Evolutionary conservation across 768 basidiomycete species (phyloP), one percentile per base, ranked within the genome.

Genomic region (Collybiopsis confluens): DNA sequence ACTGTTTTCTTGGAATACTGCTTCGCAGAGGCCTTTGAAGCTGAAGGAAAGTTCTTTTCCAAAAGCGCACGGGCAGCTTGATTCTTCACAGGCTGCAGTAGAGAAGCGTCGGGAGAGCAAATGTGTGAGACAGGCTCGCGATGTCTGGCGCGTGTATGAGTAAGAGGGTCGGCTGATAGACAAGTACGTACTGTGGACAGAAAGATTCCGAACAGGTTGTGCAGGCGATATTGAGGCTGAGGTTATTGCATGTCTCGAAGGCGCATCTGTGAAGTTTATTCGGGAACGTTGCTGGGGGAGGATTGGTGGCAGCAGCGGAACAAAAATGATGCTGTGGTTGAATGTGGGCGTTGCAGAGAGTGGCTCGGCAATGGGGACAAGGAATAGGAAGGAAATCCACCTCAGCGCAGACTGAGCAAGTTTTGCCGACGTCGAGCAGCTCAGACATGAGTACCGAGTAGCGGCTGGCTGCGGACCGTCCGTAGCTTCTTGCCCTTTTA

Each of bases 361-460:
- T 65, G 33, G 64, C 64, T 42, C 72, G 62, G 69, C 91, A 92
- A 26, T 4, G 18, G 27, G 61, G 61, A 63, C 91, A 93, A 46
- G 68, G 66, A 55, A 89, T 83, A n/a, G 91, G 91, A 0, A 93
- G 76, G 56, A 92, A 87, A 69, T 92, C 90, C 59, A 85, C 70
- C 33, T 73, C 58, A 50, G 77, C 74, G 73, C 90, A 92, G 15
- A 75, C 57, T n/a, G 84, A 70, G 64, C 90, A 93, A 58, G 80
- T 83, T 42, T 76, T 71, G 52, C 90, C 90, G 56, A 90, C 70
- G 21, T 73, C 67, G 36, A 78, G 68, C 47, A 86, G 60, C 54
- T 74, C 73, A 21, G 58, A 26, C 55, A 58, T 54, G 42, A 18
- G n/a, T n/a, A n/a, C n/a, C n/a, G n/a, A n/a, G n/a, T n/a, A n/a